Conservation (phyloP, 2,329 filamentous ascomycete species). For the Fusarium udum region DNA sequence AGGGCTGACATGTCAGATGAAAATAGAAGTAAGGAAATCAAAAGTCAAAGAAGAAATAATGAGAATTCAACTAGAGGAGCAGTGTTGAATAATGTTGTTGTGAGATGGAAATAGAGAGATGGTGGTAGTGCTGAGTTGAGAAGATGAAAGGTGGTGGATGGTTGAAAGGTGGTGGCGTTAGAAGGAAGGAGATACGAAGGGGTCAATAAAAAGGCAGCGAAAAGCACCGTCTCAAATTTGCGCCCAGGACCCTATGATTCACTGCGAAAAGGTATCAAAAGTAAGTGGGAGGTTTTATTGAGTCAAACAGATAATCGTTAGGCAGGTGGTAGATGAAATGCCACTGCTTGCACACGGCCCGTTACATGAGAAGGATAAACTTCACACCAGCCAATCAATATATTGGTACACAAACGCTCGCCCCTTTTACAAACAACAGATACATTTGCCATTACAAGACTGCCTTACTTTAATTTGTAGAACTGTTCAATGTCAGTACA, state of each 20-base stretch:
- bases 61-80: not conserved
- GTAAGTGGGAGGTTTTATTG: not conserved
- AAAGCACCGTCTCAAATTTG: not conserved
- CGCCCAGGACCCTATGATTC: slow-evolving; percentile 5
- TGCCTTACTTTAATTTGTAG: slow-evolving; percentile 50
- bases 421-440: not conserved
- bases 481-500: slow-evolving; percentile 48
- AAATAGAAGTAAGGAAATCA: not conserved
- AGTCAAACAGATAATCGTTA: not conserved
- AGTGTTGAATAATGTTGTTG: not conserved
- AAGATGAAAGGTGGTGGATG: not conserved
- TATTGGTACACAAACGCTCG: not conserved
- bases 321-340: not conserved
- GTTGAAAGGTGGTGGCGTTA: not conserved
- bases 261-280: not conserved
- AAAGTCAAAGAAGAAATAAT: not conserved
- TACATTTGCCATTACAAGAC: not conserved
- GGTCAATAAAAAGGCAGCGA: slow-evolving; percentile 2
- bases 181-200: not conserved
- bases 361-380: not conserved
- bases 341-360: not conserved
- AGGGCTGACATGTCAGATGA: slow-evolving; percentile 29
- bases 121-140: not conserved
- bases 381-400: slow-evolving; percentile 7
- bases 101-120: not conserved